Conservation (phyloP, 306 rosid genomes). For the Betula pendula region DNA sequence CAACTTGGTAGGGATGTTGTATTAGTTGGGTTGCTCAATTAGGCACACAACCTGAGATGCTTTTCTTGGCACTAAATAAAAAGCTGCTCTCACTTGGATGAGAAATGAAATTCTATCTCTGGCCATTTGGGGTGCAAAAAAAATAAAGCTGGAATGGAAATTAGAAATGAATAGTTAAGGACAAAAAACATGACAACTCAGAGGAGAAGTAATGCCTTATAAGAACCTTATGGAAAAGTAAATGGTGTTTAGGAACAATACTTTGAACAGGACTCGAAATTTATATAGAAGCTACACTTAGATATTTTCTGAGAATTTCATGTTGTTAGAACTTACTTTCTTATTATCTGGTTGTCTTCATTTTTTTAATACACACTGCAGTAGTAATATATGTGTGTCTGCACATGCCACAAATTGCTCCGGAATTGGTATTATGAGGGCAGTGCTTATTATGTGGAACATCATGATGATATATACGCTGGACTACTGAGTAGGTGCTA, state of each 20-base stretch:
- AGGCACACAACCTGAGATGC: not conserved
- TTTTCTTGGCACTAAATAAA: not conserved
- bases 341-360: not conserved
- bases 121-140: not conserved
- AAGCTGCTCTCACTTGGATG: not conserved
- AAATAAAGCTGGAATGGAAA: not conserved
- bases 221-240: not conserved
- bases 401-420: not conserved
- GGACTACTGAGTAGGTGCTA: not conserved
- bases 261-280: not conserved
- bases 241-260: not conserved
- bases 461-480: not conserved
- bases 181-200: not conserved
- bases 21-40: not conserved
- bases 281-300: not conserved
- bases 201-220: not conserved
- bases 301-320: not conserved
- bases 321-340: not conserved
- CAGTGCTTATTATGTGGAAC: not conserved
- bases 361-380: not conserved
- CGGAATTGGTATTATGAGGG: not conserved
- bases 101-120: not conserved
- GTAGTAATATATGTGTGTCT: not conserved
- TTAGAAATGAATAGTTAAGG: not conserved
- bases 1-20: not conserved